Evolutionary conservation across 305 asterid genomes (phyloP), one percentile per base, ranked within the genome.

Genomic region (Lippia alba): DNA sequence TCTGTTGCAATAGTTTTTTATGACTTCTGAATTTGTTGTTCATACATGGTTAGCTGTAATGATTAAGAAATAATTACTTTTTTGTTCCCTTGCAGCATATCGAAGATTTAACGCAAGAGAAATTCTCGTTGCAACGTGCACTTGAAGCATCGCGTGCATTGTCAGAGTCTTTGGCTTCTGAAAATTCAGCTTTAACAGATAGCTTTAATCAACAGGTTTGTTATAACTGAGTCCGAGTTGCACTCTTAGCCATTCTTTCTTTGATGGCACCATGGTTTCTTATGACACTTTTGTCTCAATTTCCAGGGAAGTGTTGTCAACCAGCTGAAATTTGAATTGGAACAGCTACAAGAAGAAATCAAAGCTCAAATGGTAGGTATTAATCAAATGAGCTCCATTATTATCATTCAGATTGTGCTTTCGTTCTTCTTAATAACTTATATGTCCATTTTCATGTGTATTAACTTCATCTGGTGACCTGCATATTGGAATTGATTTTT

Each of bases 31-130:
- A 18, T 45, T 8, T 62, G 17, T 10, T 34, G 32, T 5, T 46
- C 19, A 33, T 44, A n/a, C n/a, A n/a, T n/a, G 59, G 56, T 40
- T 68, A 45, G 46, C 59, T 32, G 24, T 48, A 50, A 8, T 49
- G 56, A 55, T 70, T 14, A 51, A 41, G 12, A 54, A 33, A 11
- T 57, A 56, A 30, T 62, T 64, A 18, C 20, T 16, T 45, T 59
- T 66, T 36, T 33, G 16, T 55, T 70, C 30, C 46, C 71, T 66
- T 71, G 80, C 96, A 95, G 99, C 96, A 95, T 78, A 95, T 95
- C 72, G 99, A 95, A 84, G 98, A 95, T 82, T 85, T 95, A 76
- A 95, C 98, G 7, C 98, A 89, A 80, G 99, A 95, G 70, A 95
- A 92, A 73, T 95, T 95, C 80, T 87, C 99, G 44, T 78, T 95